Evolutionary conservation across 129 eudicot species (phyloP), one percentile per base, ranked within the genome.

Genomic region (Helichrysum umbraculigerum): DNA sequence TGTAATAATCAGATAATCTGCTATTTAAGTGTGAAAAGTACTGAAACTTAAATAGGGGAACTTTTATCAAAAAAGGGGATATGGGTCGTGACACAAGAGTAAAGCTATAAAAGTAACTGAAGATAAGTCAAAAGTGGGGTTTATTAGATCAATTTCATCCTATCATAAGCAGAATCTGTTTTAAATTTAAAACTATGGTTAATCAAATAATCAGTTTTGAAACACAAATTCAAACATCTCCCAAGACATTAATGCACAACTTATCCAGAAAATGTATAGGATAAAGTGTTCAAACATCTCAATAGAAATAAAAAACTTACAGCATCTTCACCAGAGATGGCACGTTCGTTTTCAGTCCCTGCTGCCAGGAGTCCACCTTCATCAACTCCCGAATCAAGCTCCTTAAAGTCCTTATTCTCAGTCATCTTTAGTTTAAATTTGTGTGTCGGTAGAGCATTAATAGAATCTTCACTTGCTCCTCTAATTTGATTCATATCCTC

Each of bases 281-380:
- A 12, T 0, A 41, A 12, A 41, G 47, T 41, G 47, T 9, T 41
- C 47, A 41, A 44, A 47, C 54, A 47, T 47, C 54, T 47, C 54
- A 56, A n/a, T 56, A n/a, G 25, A 66, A 19, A 35, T 33, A 19
- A 66, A 68, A 58, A 83, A 84, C 90, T 84, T 86, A 89, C 94
- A 37, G 91, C 91, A 80, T 89, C 94, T 77, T 89, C 94, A 17
- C 86, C 84, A 62, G 85, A 84, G 50, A 89, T 86, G 37, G 74
- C 70, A 63, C 86, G 91, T 68, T 89, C 94, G 56, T 85, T 83
- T 79, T 89, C 87, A 9, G 94, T 88, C 66, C 93, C 93, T 6
- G 83, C 84, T 29, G 85, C 90, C 50, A 88, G 34, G 58, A 84
- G 20, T 41, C 94, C 94, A 58, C 90, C 94, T 72, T 79, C 83